A percentile compares a stretch with the other conserved stretches of the same genome.
phyloP scores from a whole-genome alignment of 2,329 filamentous ascomycete species.

The Alternaria sp. region DNA sequence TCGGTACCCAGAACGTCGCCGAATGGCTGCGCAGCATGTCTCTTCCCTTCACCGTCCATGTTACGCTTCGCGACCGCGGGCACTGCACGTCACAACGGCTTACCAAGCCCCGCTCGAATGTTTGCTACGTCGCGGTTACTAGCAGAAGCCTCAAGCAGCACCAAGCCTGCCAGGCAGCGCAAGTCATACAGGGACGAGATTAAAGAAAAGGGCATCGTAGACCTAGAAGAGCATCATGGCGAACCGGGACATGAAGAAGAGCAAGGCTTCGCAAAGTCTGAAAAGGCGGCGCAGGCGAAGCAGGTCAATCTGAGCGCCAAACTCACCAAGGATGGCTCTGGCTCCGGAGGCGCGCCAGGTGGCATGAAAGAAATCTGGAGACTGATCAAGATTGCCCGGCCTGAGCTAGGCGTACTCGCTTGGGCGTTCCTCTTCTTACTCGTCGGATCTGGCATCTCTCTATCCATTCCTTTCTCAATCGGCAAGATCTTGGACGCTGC shows the following conservation, averaged over 20 bases:
- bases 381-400: slow-evolving; percentile 85
- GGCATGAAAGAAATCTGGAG: slow-evolving; percentile 80
- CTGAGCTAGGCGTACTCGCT: slow-evolving; percentile 81
- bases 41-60: slow-evolving; percentile 22
- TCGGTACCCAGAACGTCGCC: slow-evolving; percentile 4
- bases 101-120: slow-evolving; percentile 37
- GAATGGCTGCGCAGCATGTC: slow-evolving; percentile 20
- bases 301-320: slow-evolving; percentile 90
- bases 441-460: slow-evolving; percentile 89
- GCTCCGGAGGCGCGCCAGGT: slow-evolving; percentile 58
- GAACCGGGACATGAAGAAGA: slow-evolving; percentile 67
- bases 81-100: slow-evolving; percentile 38
- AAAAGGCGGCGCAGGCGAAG: slow-evolving; percentile 84
- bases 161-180: slow-evolving; percentile 28
- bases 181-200: slow-evolving; percentile 53
- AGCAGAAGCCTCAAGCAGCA: slow-evolving; percentile 35
- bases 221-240: slow-evolving; percentile 52
- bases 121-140: slow-evolving; percentile 43
- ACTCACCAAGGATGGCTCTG: slow-evolving; percentile 78
- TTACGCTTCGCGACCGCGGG: slow-evolving; percentile 28
- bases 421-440: slow-evolving; percentile 85
- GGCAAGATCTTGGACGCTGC: slow-evolving; percentile 94
- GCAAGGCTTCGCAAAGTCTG: slow-evolving; percentile 73
- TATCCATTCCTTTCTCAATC: slow-evolving; percentile 96
- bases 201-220: slow-evolving; percentile 47